phyloP scores from a whole-genome alignment of 352 stramenopile species.

The Blastocystis sp. region DNA sequence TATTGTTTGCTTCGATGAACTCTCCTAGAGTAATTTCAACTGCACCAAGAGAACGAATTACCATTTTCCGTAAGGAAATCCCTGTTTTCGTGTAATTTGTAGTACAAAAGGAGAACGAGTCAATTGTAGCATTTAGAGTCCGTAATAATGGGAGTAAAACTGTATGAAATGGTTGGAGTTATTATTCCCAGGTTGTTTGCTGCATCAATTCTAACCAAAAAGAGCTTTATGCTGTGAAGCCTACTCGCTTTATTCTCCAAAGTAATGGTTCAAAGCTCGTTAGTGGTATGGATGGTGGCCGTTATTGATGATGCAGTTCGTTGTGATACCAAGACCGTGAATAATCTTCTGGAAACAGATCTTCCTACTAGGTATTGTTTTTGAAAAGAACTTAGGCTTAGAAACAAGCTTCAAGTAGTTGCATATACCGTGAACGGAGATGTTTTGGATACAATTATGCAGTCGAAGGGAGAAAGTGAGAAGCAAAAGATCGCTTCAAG shows the following conservation, averaged over 20 bases:
- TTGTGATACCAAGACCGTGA: slow-evolving; percentile 1
- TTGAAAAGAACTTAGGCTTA: background rate
- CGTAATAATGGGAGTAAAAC: background rate
- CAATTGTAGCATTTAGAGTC: slow-evolving; percentile 39
- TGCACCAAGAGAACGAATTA: slow-evolving; percentile 26
- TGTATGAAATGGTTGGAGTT: background rate
- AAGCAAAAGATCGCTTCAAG: background rate
- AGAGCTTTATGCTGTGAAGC: slow-evolving; percentile 41
- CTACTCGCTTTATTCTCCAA: slow-evolving; percentile 32
- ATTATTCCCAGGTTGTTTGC: slow-evolving; percentile 6
- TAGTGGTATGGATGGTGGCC: background rate
- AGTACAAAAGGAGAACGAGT: slow-evolving; percentile 27
- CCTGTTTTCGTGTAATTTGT: background rate
- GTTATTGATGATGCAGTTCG: background rate
- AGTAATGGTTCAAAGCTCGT: background rate
- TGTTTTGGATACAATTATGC: background rate
- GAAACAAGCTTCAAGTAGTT: slow-evolving; percentile 37
- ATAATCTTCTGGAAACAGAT: slow-evolving; percentile 43
- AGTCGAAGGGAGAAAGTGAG: background rate
- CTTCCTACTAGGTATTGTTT: slow-evolving; percentile 25
- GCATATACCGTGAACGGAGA: background rate
- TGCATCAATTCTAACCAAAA: slow-evolving; percentile 43
- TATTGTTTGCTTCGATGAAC: background rate
- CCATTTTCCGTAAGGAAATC: background rate
- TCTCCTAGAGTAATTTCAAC: background rate